Conservation (phyloP, 768 basidiomycete species). For the Russula dissimulans region DNA sequence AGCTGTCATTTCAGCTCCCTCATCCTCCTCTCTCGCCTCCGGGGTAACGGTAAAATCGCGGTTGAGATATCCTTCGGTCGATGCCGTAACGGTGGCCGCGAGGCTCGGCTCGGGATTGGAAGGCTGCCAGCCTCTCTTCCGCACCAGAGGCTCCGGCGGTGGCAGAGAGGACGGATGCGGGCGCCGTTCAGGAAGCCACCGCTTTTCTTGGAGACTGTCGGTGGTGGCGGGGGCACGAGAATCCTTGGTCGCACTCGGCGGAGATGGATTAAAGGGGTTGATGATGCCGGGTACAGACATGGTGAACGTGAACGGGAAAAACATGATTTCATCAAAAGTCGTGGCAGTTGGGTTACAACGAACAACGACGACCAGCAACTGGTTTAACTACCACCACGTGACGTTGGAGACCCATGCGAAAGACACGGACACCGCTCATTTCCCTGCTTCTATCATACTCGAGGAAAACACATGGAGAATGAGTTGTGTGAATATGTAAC, state of each 20-base stretch:
- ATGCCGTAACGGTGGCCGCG: conserved; percentile 43
- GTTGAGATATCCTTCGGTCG: conserved; percentile 57
- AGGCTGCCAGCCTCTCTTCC: conserved; percentile 71
- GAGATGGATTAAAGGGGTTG: conserved; percentile 45
- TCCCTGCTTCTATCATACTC: too few species aligned
- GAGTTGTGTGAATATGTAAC: too few species aligned
- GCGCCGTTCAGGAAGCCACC: conserved; percentile 15
- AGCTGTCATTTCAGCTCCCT: conserved; percentile 37
- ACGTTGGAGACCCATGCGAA: background rate
- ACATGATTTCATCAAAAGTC: conserved; percentile 26
- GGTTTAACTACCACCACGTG: background rate
- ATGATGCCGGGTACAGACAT: conserved; percentile 53
- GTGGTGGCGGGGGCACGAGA: conserved; percentile 13
- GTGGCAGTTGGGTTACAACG: too few species aligned
- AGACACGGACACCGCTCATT: too few species aligned
- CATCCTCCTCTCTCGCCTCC: conserved; percentile 24
- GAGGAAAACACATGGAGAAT: too few species aligned
- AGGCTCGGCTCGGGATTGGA: conserved; percentile 45
- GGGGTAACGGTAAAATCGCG: conserved; percentile 29
- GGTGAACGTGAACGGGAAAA: conserved; percentile 67
- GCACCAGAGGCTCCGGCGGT: conserved; percentile 34
- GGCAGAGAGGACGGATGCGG: conserved; percentile 30
- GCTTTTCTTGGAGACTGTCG: conserved; percentile 22
- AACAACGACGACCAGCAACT: background rate
- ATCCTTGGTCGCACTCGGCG: conserved; percentile 20